phyloP scores from a whole-genome alignment of 441 rosid species.

The Omphalea diandra region DNA sequence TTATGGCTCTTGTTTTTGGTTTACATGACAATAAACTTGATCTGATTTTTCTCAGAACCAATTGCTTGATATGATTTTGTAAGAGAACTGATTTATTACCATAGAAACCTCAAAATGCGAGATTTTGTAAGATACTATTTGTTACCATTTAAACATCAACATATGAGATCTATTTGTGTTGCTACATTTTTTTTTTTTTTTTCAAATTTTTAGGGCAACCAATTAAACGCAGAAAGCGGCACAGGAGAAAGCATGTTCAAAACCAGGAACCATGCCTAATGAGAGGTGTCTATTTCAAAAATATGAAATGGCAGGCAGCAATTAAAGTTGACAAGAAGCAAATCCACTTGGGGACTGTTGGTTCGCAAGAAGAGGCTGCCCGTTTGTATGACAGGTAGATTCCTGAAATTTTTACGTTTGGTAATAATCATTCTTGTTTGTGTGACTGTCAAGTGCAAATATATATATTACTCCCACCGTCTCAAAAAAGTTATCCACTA shows the following conservation, averaged over 20 bases:
- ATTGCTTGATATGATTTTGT: neutral
- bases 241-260: constrained; percentile 78
- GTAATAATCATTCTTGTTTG: neutral
- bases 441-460: neutral
- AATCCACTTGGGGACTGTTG: constrained; percentile 91
- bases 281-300: constrained; percentile 98
- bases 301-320: constrained; percentile 99
- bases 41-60: neutral
- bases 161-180: constrained; percentile 16
- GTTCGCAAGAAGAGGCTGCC: constrained; percentile 96
- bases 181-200: neutral
- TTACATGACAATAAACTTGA: neutral
- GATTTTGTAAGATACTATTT: no score
- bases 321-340: constrained; percentile 97
- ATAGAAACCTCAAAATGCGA: neutral
- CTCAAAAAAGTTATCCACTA: no score
- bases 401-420: constrained; percentile 9
- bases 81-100: neutral
- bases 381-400: constrained; percentile 81
- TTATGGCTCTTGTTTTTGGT: neutral
- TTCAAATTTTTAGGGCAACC: constrained; percentile 56
- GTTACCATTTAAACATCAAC: neutral
- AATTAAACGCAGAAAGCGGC: constrained; percentile 83
- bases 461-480: no score
- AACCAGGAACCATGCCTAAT: constrained; percentile 91